These are phyloP conservation scores for Talaromyces piceae DNA, from an alignment of 2,329 filamentous ascomycete species.

Conservation along the genomic window DNA sequence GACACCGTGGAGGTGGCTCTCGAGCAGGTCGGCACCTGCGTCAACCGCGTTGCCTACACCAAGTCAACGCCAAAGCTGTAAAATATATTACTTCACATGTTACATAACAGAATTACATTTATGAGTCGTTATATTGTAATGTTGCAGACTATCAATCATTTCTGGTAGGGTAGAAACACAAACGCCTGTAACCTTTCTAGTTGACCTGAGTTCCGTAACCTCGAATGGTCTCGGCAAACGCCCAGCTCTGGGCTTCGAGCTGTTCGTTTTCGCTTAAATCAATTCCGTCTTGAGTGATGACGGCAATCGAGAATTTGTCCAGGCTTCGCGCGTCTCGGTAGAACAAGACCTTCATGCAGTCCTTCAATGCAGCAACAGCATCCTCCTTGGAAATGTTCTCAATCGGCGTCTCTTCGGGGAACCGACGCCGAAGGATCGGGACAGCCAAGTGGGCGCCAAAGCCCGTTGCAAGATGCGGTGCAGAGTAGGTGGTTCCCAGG, in stretches of 20 bases:
- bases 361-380: constrained; percentile 72
- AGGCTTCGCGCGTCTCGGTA: constrained; percentile 92
- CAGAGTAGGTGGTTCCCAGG: constrained; percentile 82
- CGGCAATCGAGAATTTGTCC: constrained; percentile 83
- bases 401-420: constrained; percentile 75
- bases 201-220: constrained; percentile 83
- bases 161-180: neutral
- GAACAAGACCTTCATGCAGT: constrained; percentile 98
- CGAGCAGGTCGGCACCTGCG: constrained; percentile 55
- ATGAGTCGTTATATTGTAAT: constrained; percentile 1
- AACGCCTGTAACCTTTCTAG: constrained; percentile 20
- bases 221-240: constrained; percentile 88
- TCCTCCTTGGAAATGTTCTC: constrained; percentile 65
- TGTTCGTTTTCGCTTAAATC: constrained; percentile 77
- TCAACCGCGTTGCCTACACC: constrained; percentile 37
- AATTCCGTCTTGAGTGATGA: constrained; percentile 83
- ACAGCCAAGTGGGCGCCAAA: constrained; percentile 90
- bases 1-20: constrained; percentile 63
- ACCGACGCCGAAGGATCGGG: constrained; percentile 76
- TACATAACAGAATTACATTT: neutral
- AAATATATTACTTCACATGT: constrained; percentile 3
- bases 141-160: neutral
- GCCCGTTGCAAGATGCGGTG: constrained; percentile 83
- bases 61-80: constrained; percentile 34
- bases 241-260: constrained; percentile 95